Conservation (phyloP, 208 protist species). For the Vickermania spadyakhi region DNA sequence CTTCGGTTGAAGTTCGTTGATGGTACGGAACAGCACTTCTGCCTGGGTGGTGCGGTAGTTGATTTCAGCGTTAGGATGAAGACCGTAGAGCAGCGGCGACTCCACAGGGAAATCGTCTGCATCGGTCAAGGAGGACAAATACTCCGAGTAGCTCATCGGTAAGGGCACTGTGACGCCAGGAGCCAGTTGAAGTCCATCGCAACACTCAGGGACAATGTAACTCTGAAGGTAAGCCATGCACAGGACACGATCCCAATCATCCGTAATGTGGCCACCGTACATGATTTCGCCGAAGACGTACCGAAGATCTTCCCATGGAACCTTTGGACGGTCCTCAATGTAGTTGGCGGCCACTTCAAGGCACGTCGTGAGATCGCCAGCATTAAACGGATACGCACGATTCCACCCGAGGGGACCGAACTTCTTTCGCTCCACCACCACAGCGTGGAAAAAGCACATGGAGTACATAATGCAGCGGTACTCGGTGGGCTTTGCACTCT, state of each 20-base stretch:
- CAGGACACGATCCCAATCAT: constrained; percentile 97
- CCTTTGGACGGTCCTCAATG: constrained; percentile 95
- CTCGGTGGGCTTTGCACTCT: constrained; percentile 93
- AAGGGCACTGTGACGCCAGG: constrained; percentile 86
- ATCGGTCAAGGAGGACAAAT: constrained; percentile 92
- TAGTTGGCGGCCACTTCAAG: constrained; percentile 97
- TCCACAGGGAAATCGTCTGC: constrained; percentile 90
- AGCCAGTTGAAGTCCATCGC: constrained; percentile 89
- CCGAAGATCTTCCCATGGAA: constrained; percentile 97
- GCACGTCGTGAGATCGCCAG: constrained; percentile 96
- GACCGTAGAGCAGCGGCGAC: constrained; percentile 94
- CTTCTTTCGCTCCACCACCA: constrained; percentile 97
- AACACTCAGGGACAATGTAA: constrained; percentile 86
- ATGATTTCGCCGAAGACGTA: constrained; percentile 99
- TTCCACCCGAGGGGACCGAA: constrained; percentile 98
- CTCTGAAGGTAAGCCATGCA: constrained; percentile 94
- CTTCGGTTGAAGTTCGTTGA: constrained; percentile 96
- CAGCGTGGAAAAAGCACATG: constrained; percentile 98
- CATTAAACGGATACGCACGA: constrained; percentile 96
- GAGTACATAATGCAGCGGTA: constrained; percentile 97
- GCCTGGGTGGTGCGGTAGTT: constrained; percentile 95
- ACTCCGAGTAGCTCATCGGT: constrained; percentile 89
- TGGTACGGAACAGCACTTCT: constrained; percentile 94
- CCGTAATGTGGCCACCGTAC: constrained; percentile 99
- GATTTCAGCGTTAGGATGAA: constrained; percentile 99